Conservation (phyloP, 2,329 filamentous ascomycete species). For the Phoma herbarum region DNA sequence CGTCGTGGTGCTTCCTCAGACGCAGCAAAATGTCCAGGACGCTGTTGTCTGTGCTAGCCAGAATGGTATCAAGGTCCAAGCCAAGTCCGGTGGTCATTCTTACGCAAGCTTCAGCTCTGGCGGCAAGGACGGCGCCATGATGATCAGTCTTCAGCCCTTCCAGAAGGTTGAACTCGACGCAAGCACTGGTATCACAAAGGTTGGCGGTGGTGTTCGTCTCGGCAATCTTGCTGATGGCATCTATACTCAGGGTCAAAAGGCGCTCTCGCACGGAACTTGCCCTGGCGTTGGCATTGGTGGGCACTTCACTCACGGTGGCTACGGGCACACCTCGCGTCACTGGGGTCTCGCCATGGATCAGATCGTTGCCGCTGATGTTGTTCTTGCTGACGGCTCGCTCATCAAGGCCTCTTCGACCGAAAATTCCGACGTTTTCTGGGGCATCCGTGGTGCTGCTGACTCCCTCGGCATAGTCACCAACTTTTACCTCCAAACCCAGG, state of each 20-base stretch:
- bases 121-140: slow-evolving; percentile 59
- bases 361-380: slow-evolving; percentile 48
- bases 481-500: slow-evolving; percentile 48
- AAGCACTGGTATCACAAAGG: slow-evolving; percentile 52
- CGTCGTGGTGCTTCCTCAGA: slow-evolving; percentile 65
- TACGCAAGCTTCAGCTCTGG: slow-evolving; percentile 64
- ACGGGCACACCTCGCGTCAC: slow-evolving; percentile 47
- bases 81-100: slow-evolving; percentile 71
- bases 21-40: slow-evolving; percentile 62
- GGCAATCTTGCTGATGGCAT: slow-evolving; percentile 50
- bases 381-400: slow-evolving; percentile 52
- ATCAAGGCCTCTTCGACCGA: slow-evolving; percentile 44
- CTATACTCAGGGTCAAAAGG: slow-evolving; percentile 48
- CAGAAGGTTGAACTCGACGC: slow-evolving; percentile 55
- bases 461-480: slow-evolving; percentile 54
- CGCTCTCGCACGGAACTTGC: slow-evolving; percentile 63
- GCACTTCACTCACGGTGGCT: slow-evolving; percentile 50
- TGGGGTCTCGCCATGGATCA: slow-evolving; percentile 50
- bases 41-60: slow-evolving; percentile 66
- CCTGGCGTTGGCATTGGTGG: slow-evolving; percentile 55
- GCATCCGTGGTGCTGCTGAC: slow-evolving; percentile 52
- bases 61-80: slow-evolving; percentile 64
- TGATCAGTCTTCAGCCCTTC: slow-evolving; percentile 59
- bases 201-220: slow-evolving; percentile 61
- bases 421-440: slow-evolving; percentile 55